A percentile compares a stretch with the other conserved stretches of the same genome.
Conservation (phyloP, 2,329 filamentous ascomycete genomes). For the Nothophoma quercina region DNA sequence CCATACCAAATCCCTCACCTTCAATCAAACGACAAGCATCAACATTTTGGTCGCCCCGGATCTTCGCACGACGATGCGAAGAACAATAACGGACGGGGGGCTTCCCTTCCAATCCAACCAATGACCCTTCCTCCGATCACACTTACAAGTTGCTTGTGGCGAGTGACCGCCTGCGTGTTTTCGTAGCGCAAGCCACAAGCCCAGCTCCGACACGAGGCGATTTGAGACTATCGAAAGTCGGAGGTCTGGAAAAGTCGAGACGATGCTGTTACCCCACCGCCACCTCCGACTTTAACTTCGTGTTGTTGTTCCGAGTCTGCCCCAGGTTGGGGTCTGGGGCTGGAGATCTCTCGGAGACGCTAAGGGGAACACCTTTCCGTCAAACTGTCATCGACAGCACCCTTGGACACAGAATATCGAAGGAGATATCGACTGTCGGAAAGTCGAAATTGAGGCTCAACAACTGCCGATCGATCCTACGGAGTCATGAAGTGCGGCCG, state of each 20-base stretch:
- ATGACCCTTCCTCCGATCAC: background rate
- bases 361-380: too few species aligned
- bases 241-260: constrained; percentile 3
- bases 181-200: constrained; percentile 10
- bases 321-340: background rate
- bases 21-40: background rate
- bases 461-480: background rate
- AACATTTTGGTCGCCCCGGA: background rate
- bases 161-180: background rate
- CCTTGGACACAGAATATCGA: too few species aligned
- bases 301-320: background rate
- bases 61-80: background rate
- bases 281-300: background rate
- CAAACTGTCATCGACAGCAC: too few species aligned
- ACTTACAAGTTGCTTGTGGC: background rate
- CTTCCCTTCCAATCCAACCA: background rate
- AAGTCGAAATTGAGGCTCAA: background rate
- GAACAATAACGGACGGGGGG: constrained; percentile 2
- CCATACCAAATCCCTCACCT: background rate
- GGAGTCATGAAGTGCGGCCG: background rate
- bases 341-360: background rate
- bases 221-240: background rate
- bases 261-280: background rate
- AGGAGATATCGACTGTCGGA: too few species aligned
- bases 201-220: background rate